Base-by-base conservation (phyloP, 805 yeast genomes). In the Candida vartiovaarae region DNA sequence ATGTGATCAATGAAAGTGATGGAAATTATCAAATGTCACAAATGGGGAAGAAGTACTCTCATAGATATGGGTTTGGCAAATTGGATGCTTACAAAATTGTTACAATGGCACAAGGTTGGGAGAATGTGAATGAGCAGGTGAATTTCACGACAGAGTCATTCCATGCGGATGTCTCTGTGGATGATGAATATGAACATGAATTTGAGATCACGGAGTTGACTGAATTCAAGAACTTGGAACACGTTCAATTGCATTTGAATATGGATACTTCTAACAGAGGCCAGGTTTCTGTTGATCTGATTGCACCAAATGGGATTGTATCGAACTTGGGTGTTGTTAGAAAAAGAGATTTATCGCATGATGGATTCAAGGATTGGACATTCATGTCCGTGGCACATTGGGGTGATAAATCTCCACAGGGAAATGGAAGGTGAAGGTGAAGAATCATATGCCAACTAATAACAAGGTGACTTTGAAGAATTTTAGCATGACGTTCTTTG, bases 351-450 rank as follows among this genome's bases (percentile, higher is more conserved):
- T 50, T 45, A 7, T 70, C 79, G 5, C 49, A 53, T 2, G 67
- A 60, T 1, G 95, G 96, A 0, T 84, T 87, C 51, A 54, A 60
- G 5, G 71, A 84, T 52, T 93, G 99, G 99, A 84, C 86, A 2
- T 93, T 93, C 59, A 87, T 90, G 87, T 76, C 91, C 8, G 98
- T 93, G n/a, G 97, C 95, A 1, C 98, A 93, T 61, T 93, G 98
- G 97, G 96, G 96, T 34, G 97, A 91, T 61, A 90, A 83, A 53
- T 39, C 59, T 3, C 91, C 90, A 3, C 63, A 64, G 26, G 99
- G 8, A 78, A 74, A 5, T 93, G 99, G 99, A 78, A 64, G 32
- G 54, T 93, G 20, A 77, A 72, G 50, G 90, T 90, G 2, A 56
- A 61, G n/a, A 73, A 75, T 40, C 63, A 65, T 33, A 63, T 59